These are phyloP conservation scores for Dioscorea dumetorum DNA, from an alignment of 106 monocot species.

Conservation along the genomic window DNA sequence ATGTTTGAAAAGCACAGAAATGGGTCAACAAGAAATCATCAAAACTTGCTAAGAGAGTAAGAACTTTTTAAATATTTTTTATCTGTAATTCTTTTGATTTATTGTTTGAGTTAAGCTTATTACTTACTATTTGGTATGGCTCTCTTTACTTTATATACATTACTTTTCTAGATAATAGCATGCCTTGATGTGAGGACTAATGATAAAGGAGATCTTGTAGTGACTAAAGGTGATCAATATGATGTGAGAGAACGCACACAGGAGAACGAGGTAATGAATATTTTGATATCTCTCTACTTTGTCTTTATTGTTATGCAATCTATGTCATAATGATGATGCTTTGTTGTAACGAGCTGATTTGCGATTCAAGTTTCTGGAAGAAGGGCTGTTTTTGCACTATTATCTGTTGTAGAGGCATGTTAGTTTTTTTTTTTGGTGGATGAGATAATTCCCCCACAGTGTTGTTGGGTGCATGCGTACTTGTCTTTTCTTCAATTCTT, in stretches of 20 bases:
- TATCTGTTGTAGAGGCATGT: too few species aligned
- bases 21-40: conserved; percentile 43
- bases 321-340: too few species aligned
- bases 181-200: conserved; percentile 96
- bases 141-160: conserved; percentile 1
- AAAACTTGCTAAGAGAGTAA: conserved; percentile 91
- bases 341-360: too few species aligned
- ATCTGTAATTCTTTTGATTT: background rate
- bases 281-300: too few species aligned
- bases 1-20: conserved; percentile 25
- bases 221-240: conserved; percentile 98
- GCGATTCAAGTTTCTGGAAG: too few species aligned
- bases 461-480: too few species aligned
- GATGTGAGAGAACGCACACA: conserved; percentile 80
- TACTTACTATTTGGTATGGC: conserved; percentile 2
- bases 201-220: conserved; percentile 92
- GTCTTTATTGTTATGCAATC: too few species aligned
- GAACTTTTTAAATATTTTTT: background rate
- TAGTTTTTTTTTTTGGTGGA: too few species aligned
- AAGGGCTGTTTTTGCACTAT: too few species aligned
- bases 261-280: conserved; percentile 57
- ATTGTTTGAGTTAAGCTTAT: background rate
- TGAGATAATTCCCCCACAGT: too few species aligned
- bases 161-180: conserved; percentile 68
- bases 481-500: too few species aligned